These are phyloP conservation scores for Trichoderma aggressivum DNA, from an alignment of 2,329 filamentous ascomycete genomes.

Conservation along the genomic window DNA sequence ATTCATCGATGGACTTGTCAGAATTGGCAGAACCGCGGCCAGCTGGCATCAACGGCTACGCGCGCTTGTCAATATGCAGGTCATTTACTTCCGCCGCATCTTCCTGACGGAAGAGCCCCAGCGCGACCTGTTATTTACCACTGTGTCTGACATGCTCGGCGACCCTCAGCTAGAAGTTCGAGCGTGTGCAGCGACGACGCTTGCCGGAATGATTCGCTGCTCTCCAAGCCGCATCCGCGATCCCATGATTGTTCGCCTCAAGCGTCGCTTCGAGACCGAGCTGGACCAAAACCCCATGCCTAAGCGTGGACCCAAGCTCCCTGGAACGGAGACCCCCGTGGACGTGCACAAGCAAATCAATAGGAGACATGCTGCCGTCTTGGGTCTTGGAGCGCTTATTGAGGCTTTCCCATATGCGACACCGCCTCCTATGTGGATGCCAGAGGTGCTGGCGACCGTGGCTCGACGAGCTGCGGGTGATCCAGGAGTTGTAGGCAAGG, in stretches of 20 bases:
- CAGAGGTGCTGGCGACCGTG: constrained; percentile 81
- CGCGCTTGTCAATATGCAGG: constrained; percentile 96
- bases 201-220: constrained; percentile 97
- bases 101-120: constrained; percentile 77
- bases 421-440: constrained; percentile 90
- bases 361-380: constrained; percentile 80
- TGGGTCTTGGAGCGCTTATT: constrained; percentile 85
- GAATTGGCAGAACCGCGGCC: constrained; percentile 76
- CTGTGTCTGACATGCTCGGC: constrained; percentile 92
- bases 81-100: constrained; percentile 93
- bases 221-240: constrained; percentile 78
- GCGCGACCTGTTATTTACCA: constrained; percentile 78
- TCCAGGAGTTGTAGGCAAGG: constrained; percentile 88
- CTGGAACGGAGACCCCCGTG: constrained; percentile 65
- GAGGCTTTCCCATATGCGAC: constrained; percentile 96
- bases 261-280: constrained; percentile 72
- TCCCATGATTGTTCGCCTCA: constrained; percentile 71
- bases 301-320: constrained; percentile 58
- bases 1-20: constrained; percentile 82
- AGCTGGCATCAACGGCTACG: constrained; percentile 96
- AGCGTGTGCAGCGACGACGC: constrained; percentile 83
- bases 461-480: constrained; percentile 84
- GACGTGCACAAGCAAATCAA: constrained; percentile 75
- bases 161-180: constrained; percentile 92
- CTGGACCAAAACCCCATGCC: constrained; percentile 85